Percentiles rank a stretch among this genome's conserved stretches.
These are phyloP conservation scores for Daedalea quercina DNA, from an alignment of 768 basidiomycete species.

Conservation along the genomic window DNA sequence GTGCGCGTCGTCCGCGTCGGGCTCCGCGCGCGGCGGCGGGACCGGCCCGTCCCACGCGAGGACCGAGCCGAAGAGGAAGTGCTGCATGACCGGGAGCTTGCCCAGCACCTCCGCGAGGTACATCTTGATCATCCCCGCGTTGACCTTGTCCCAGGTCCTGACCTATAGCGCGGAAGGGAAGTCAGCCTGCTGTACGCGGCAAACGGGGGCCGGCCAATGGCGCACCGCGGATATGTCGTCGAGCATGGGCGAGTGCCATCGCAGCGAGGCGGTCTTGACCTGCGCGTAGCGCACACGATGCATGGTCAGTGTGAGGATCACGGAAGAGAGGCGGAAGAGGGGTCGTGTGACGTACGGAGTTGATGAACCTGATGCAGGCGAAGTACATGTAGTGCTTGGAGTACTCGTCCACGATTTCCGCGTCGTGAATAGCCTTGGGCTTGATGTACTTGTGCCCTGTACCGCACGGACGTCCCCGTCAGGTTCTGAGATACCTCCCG, in stretches of 20 bases:
- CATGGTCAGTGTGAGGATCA: no score
- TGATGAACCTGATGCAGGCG: slow-evolving; percentile 92
- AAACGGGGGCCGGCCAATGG: background rate
- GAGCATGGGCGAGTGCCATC: slow-evolving; percentile 99
- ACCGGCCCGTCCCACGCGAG: slow-evolving; percentile 60
- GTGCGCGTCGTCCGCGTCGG: slow-evolving; percentile 32
- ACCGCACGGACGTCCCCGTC: background rate
- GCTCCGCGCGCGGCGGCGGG: slow-evolving; percentile 25
- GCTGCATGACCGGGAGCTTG: slow-evolving; percentile 93
- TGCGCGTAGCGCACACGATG: slow-evolving; percentile 20
- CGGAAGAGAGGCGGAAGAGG: no score
- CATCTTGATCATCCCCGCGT: slow-evolving; percentile 97
- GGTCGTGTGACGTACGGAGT: slow-evolving; percentile 53
- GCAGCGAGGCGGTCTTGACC: slow-evolving; percentile 92
- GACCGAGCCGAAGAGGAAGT: slow-evolving; percentile 89
- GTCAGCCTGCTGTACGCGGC: background rate
- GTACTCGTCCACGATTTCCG: slow-evolving; percentile 88
- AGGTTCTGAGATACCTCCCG: background rate
- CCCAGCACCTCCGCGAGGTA: slow-evolving; percentile 91
- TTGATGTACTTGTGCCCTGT: slow-evolving; percentile 83
- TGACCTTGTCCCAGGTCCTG: slow-evolving; percentile 95
- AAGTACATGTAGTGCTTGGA: slow-evolving; percentile 94
- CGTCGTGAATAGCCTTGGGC: slow-evolving; percentile 89
- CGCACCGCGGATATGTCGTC: slow-evolving; percentile 88
- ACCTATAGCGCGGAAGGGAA: slow-evolving; percentile 33